phyloP scores from a whole-genome alignment of 768 basidiomycete genomes.

The Lactarius vividus region DNA sequence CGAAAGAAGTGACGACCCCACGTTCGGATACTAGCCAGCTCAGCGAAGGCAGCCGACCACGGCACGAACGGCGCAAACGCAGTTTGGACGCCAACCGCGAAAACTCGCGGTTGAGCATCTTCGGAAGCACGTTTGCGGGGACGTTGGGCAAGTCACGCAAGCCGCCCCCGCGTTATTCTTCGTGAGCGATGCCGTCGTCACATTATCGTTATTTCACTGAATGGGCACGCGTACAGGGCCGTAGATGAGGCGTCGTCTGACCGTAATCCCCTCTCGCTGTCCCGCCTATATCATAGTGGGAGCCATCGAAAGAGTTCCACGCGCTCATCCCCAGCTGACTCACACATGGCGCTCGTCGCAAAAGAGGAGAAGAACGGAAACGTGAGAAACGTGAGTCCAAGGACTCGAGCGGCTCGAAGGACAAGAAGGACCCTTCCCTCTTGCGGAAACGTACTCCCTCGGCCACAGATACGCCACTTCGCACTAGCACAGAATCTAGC shows the following conservation, averaged over 20 bases:
- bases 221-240: conserved; percentile 30
- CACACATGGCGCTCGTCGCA: conserved; percentile 26
- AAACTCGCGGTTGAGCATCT: conserved; percentile 68
- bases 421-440: conserved; percentile 38
- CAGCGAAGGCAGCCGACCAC: not conserved
- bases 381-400: conserved; percentile 29
- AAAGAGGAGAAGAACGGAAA: conserved; percentile 29
- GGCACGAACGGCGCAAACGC: conserved; percentile 44
- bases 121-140: conserved; percentile 63
- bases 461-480: not conserved
- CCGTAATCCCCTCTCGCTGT: conserved; percentile 34
- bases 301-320: conserved; percentile 42
- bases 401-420: conserved; percentile 30
- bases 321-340: conserved; percentile 44
- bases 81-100: conserved; percentile 48
- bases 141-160: conserved; percentile 70
- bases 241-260: conserved; percentile 39
- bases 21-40: conserved; percentile 10
- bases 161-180: conserved; percentile 71
- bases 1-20: conserved; percentile 32
- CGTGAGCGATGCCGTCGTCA: conserved; percentile 44
- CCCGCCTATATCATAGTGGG: conserved; percentile 39
- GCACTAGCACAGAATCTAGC: not conserved
- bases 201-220: not conserved
- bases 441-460: conserved; percentile 58